These are phyloP conservation scores for Brassica balearica DNA, from an alignment of 441 rosid species.

Conservation along the genomic window DNA sequence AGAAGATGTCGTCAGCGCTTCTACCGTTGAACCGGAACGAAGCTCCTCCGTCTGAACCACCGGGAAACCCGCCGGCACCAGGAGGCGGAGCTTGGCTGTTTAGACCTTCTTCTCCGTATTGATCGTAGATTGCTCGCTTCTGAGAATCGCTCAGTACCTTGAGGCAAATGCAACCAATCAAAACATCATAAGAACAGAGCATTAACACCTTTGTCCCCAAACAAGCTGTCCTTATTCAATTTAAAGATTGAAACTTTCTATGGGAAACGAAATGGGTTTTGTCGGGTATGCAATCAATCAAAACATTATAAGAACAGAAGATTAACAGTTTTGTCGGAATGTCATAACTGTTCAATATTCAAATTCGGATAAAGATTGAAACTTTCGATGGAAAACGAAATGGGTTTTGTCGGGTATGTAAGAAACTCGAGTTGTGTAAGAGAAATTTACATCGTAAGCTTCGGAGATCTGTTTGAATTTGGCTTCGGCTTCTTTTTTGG, in stretches of 20 bases:
- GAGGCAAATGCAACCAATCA: slow-evolving; percentile 5
- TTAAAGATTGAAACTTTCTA: too few relatives aligned
- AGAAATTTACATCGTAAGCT: slow-evolving; percentile 51
- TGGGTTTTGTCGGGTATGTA: background rate
- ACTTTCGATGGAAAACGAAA: background rate
- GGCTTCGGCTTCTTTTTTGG: slow-evolving; percentile 87
- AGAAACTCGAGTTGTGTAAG: slow-evolving; percentile 19
- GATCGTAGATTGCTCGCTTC: slow-evolving; percentile 85
- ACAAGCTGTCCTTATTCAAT: too few relatives aligned
- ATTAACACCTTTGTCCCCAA: background rate
- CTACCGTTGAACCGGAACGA: slow-evolving; percentile 76
- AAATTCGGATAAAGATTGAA: background rate
- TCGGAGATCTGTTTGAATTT: slow-evolving; percentile 95
- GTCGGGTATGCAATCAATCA: background rate
- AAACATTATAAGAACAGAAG: background rate
- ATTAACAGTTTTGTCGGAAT: background rate
- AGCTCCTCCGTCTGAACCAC: slow-evolving; percentile 70
- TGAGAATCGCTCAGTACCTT: slow-evolving; percentile 89
- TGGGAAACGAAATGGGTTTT: background rate
- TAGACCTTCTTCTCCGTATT: slow-evolving; percentile 89
- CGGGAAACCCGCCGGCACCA: slow-evolving; percentile 63
- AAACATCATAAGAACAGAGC: background rate
- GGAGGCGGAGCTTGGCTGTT: slow-evolving; percentile 82
- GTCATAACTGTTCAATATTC: slow-evolving; percentile 5
- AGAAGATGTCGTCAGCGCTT: slow-evolving; percentile 76